Conservation (phyloP, 495 filamentous ascomycete genomes). For the Penicillium macrosclerotiorum region DNA sequence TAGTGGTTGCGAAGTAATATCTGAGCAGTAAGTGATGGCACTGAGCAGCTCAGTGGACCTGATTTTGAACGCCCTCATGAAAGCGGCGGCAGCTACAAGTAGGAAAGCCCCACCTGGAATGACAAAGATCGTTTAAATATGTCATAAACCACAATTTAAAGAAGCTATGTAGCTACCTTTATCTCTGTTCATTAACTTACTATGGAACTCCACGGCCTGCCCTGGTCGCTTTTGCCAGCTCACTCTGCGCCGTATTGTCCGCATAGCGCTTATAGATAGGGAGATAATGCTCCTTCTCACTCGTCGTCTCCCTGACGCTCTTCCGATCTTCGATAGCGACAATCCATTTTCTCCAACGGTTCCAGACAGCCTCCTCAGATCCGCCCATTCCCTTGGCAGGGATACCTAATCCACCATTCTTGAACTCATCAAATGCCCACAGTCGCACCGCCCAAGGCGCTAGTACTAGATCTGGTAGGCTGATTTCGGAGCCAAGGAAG, state of each 20-base stretch:
- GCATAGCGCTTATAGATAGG: slow-evolving; percentile 69
- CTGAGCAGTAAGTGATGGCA: no score
- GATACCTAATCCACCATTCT: slow-evolving; percentile 57
- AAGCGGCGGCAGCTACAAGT: no score
- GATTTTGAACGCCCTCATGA: no score
- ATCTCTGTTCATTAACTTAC: slow-evolving; percentile 4
- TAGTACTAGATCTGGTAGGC: slow-evolving; percentile 61
- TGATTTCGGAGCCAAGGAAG: slow-evolving; percentile 57
- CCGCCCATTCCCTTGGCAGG: slow-evolving; percentile 48
- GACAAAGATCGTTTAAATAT: no score
- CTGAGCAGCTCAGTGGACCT: no score
- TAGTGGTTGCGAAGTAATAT: no score
- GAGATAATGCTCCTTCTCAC: slow-evolving; percentile 59
- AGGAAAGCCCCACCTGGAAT: no score
- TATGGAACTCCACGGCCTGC: slow-evolving; percentile 60
- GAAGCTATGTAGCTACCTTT: neutral
- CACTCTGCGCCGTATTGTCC: slow-evolving; percentile 67
- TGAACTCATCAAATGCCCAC: slow-evolving; percentile 70
- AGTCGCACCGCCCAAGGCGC: slow-evolving; percentile 67
- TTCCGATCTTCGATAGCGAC: slow-evolving; percentile 51
- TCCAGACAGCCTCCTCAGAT: slow-evolving; percentile 54
- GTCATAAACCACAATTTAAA: no score
- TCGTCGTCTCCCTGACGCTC: slow-evolving; percentile 61
- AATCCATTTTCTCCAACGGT: slow-evolving; percentile 60
- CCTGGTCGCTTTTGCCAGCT: slow-evolving; percentile 66